These are phyloP conservation scores for Styphnolobium japonicum DNA, from an alignment of 306 rosid genomes.

Conservation along the genomic window DNA sequence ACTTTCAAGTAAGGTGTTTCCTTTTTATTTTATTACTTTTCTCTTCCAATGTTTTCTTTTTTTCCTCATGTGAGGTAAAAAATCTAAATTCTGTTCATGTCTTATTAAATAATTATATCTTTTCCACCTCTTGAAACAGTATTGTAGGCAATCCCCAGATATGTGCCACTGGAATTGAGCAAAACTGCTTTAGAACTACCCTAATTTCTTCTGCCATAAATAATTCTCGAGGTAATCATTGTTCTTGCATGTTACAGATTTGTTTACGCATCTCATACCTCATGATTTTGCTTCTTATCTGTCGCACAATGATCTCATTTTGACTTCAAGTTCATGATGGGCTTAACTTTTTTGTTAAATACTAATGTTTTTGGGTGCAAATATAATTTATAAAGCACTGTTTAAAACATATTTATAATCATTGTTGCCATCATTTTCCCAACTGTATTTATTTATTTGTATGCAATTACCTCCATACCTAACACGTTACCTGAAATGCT, in stretches of 20 bases:
- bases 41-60: neutral
- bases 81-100: neutral
- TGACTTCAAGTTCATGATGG: conserved; percentile 28
- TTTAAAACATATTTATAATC: conserved; percentile 17
- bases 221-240: conserved; percentile 63
- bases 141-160: conserved; percentile 78
- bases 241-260: conserved; percentile 21
- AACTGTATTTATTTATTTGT: neutral
- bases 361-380: neutral
- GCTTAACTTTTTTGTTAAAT: neutral
- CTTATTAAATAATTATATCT: neutral
- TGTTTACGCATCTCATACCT: neutral
- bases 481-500: conserved; percentile 27
- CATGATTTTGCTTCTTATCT: conserved; percentile 12
- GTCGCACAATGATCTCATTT: conserved; percentile 1
- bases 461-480: conserved; percentile 22
- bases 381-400: neutral
- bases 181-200: conserved; percentile 56
- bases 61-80: neutral
- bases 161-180: conserved; percentile 58
- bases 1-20: conserved; percentile 70
- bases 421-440: conserved; percentile 20
- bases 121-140: conserved; percentile 46
- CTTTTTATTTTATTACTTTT: neutral
- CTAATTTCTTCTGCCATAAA: conserved; percentile 35